Evolutionary conservation across 768 basidiomycete genomes (phyloP).

Genomic region (Hysterangium stoloniferum): DNA sequence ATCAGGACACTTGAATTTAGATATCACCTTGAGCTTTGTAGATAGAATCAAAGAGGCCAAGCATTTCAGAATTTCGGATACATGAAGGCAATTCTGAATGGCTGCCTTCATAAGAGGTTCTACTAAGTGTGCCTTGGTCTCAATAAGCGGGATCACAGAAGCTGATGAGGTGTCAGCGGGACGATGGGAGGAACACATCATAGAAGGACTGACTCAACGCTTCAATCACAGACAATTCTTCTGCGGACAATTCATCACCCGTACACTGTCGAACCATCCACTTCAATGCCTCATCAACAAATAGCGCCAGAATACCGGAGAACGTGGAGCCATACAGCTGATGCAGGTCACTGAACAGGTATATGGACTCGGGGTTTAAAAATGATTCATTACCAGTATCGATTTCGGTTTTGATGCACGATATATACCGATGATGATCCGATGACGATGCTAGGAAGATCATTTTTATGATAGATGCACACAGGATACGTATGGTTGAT

Average conservation of each 20-base stretch:
- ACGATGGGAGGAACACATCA: neutral
- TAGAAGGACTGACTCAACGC: neutral
- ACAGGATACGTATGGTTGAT: neutral
- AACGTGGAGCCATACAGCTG: neutral
- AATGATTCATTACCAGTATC: neutral
- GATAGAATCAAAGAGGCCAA: slow-evolving; percentile 29
- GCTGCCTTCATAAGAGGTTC: slow-evolving; percentile 65
- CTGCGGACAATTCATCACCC: slow-evolving; percentile 18
- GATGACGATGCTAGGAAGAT: slow-evolving; percentile 8
- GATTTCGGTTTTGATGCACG: neutral
- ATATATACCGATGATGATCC: neutral
- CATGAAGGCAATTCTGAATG: slow-evolving; percentile 53
- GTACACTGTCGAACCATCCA: slow-evolving; percentile 46
- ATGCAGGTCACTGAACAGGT: neutral
- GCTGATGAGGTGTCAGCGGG: neutral
- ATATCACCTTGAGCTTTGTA: slow-evolving; percentile 55
- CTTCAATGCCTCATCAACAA: slow-evolving; percentile 42
- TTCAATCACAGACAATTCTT: neutral
- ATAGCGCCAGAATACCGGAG: slow-evolving; percentile 16
- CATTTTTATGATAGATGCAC: neutral
- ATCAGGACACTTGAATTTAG: neutral
- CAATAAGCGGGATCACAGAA: slow-evolving; percentile 21
- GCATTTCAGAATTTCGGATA: slow-evolving; percentile 20
- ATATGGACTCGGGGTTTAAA: neutral
- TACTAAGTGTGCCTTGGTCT: slow-evolving; percentile 48